phyloP scores from a whole-genome alignment of 2,329 filamentous ascomycete genomes.

The Alternaria triticimaculans region DNA sequence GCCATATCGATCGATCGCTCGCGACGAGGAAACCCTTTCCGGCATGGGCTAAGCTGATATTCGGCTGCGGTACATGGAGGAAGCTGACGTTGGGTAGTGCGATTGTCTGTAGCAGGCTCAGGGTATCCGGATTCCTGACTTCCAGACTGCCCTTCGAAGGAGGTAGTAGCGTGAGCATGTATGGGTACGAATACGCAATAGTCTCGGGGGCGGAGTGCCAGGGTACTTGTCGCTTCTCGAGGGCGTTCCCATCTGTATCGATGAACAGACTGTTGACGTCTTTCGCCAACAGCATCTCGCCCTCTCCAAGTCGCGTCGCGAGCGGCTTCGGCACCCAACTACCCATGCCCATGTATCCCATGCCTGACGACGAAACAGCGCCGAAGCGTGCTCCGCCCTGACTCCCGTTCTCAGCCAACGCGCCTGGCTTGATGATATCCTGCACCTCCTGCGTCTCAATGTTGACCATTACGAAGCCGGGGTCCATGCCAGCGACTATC shows the following conservation, averaged over 20 bases:
- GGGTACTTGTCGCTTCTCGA: slow-evolving; percentile 87
- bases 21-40: slow-evolving; percentile 95
- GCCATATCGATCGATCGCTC: slow-evolving; percentile 91
- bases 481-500: slow-evolving; percentile 87
- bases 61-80: slow-evolving; percentile 90
- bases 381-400: slow-evolving; percentile 78
- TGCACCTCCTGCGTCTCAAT: slow-evolving; percentile 74
- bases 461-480: slow-evolving; percentile 89
- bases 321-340: slow-evolving; percentile 91
- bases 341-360: slow-evolving; percentile 96
- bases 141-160: slow-evolving; percentile 85
- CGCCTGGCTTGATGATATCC: slow-evolving; percentile 80
- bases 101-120: slow-evolving; percentile 88
- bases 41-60: slow-evolving; percentile 91
- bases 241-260: slow-evolving; percentile 78
- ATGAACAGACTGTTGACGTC: slow-evolving; percentile 96
- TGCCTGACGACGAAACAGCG: slow-evolving; percentile 80
- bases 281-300: slow-evolving; percentile 91
- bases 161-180: slow-evolving; percentile 84
- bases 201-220: slow-evolving; percentile 89
- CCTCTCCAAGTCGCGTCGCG: slow-evolving; percentile 79
- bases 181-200: slow-evolving; percentile 96
- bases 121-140: slow-evolving; percentile 88
- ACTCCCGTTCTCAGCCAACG: slow-evolving; percentile 69
- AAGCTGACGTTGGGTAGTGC: slow-evolving; percentile 80